These are phyloP conservation scores for Polysphondylium violaceum DNA, from an alignment of 78 protist genomes.

Conservation along the genomic window DNA sequence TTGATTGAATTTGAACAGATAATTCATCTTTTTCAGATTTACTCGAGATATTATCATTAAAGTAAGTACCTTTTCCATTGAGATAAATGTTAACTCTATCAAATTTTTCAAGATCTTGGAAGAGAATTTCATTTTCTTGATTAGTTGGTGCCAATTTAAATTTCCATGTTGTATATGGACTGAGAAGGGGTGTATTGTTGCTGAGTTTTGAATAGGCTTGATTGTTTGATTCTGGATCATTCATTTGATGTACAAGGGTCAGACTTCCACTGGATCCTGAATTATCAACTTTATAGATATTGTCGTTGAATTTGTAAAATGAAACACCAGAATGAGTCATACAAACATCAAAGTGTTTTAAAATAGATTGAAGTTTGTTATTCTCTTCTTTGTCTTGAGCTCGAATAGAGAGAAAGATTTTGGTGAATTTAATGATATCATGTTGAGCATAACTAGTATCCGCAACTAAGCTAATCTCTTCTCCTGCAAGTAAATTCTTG, in stretches of 20 bases:
- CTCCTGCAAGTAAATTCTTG: not conserved
- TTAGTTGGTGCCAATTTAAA: not conserved
- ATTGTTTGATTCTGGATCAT: not conserved
- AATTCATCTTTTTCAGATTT: not conserved
- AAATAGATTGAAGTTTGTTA: not conserved
- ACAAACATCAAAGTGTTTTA: not conserved
- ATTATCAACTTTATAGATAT: not conserved
- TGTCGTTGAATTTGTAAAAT: not conserved
- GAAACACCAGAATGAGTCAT: not conserved
- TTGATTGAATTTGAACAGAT: not conserved
- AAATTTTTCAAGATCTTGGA: not conserved
- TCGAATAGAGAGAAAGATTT: not conserved
- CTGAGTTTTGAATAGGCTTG: not conserved
- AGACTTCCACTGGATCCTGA: constrained; percentile 2
- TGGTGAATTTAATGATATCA: not conserved
- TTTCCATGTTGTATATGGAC: not conserved
- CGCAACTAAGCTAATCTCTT: not conserved
- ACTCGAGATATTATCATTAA: not conserved
- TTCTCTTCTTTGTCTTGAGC: not conserved
- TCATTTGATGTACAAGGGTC: not conserved
- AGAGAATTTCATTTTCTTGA: not conserved
- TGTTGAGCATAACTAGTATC: not conserved
- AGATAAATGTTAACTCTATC: not conserved
- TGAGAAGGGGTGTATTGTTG: not conserved
- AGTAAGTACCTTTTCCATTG: not conserved